Evolutionary conservation across 1,139 yeast species (phyloP).

Genomic region (Entelexis paramagnoliae): DNA sequence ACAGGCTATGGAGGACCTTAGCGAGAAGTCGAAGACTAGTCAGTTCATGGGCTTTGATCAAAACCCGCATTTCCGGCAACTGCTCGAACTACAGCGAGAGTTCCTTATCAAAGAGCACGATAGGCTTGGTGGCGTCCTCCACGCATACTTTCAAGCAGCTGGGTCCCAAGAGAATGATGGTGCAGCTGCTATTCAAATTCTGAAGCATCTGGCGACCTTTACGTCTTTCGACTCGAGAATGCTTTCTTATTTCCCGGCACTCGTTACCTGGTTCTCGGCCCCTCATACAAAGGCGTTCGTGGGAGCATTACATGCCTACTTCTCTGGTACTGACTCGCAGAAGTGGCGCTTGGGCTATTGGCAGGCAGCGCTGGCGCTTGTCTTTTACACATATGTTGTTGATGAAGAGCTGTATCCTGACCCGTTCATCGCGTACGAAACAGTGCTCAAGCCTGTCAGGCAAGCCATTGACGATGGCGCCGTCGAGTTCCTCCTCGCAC

Average conservation of each 20-base stretch:
- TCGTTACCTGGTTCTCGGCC: conserved; percentile 14
- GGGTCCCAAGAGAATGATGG: conserved; percentile 5
- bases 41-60: conserved; percentile 44
- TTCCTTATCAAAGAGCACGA: conserved; percentile 63
- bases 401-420: conserved; percentile 12
- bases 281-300: background rate
- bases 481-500: conserved; percentile 62
- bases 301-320: conserved; percentile 1
- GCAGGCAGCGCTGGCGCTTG: conserved; percentile 48
- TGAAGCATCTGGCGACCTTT: conserved; percentile 38
- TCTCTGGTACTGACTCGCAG: background rate
- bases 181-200: conserved; percentile 31
- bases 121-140: conserved; percentile 51
- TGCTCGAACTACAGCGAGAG: conserved; percentile 49
- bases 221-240: conserved; percentile 46
- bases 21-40: conserved; percentile 58
- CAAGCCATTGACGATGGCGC: conserved; percentile 59
- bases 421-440: conserved; percentile 24
- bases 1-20: conserved; percentile 43
- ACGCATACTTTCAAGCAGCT: conserved; percentile 22
- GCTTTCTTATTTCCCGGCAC: conserved; percentile 20
- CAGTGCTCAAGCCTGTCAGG: conserved; percentile 40
- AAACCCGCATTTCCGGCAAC: conserved; percentile 44
- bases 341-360: conserved; percentile 32
- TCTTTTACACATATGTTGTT: conserved; percentile 41